These are phyloP conservation scores for Trichoderma asperellum DNA, from an alignment of 2,329 filamentous ascomycete genomes.

Conservation along the genomic window DNA sequence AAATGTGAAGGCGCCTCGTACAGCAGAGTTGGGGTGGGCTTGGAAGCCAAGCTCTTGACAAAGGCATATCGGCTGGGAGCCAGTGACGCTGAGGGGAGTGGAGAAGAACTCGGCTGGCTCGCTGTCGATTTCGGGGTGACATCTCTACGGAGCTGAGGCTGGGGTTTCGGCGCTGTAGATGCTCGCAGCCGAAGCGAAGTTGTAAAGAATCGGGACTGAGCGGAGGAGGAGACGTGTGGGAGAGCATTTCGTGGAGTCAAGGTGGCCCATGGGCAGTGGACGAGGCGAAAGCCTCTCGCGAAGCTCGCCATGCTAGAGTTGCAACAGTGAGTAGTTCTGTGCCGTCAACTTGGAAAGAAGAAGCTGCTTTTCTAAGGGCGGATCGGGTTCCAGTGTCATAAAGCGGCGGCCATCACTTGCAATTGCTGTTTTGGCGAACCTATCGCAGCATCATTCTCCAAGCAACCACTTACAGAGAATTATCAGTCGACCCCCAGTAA, in stretches of 20 bases:
- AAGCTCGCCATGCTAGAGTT: conserved; percentile 39
- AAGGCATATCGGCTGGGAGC: conserved; percentile 48
- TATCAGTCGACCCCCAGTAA: conserved; percentile 14
- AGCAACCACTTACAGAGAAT: conserved; percentile 11
- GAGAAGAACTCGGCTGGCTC: conserved; percentile 27
- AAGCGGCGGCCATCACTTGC: conserved; percentile 8
- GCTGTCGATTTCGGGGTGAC: conserved; percentile 23
- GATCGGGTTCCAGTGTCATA: conserved; percentile 12
- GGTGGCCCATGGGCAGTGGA: conserved; percentile 36
- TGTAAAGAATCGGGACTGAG: conserved; percentile 38
- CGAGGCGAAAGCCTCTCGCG: conserved; percentile 38
- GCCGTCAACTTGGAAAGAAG: background rate
- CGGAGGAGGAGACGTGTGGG: conserved; percentile 32
- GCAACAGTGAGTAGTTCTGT: background rate
- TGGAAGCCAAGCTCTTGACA: conserved; percentile 59
- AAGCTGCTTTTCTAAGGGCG: background rate
- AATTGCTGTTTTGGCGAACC: conserved; percentile 2
- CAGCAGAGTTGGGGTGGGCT: conserved; percentile 60
- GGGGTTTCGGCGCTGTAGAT: conserved; percentile 32
- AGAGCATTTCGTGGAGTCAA: conserved; percentile 32
- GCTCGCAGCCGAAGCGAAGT: conserved; percentile 36
- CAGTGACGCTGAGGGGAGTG: conserved; percentile 29
- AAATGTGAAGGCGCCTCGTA: conserved; percentile 69
- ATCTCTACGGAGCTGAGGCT: conserved; percentile 31
- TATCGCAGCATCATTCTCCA: background rate